Evolutionary conservation across 371 early-diverging fungal species (phyloP).

Genomic region (Lichtheimia ornata): DNA sequence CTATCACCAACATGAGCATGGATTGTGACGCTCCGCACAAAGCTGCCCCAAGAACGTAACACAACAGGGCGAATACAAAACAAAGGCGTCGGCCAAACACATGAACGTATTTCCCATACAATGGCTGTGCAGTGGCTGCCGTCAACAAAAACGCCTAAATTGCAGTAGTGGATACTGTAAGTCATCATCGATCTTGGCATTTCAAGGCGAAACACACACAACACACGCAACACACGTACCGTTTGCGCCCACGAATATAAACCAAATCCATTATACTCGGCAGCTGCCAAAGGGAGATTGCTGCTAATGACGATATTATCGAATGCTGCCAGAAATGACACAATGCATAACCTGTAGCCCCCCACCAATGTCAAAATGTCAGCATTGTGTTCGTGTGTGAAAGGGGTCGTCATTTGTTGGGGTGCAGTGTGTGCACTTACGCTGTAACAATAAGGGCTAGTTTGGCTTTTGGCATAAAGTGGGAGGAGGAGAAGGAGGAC

Average conservation of each 20-base stretch:
- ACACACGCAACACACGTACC: too few relatives aligned
- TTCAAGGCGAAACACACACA: too few relatives aligned
- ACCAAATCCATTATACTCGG: slow-evolving; percentile 41
- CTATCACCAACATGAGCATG: slow-evolving; percentile 68
- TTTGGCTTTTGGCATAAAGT: too few relatives aligned
- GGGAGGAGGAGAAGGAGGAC: too few relatives aligned
- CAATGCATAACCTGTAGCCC: slow-evolving; percentile 28
- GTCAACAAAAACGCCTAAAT: slow-evolving; percentile 45
- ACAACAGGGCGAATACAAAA: slow-evolving; percentile 58
- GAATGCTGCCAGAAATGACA: slow-evolving; percentile 44
- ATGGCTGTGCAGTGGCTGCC: slow-evolving; percentile 57
- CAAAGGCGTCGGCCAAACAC: slow-evolving; percentile 69
- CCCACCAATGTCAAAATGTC: too few relatives aligned
- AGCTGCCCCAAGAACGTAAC: slow-evolving; percentile 66
- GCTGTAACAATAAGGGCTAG: too few relatives aligned
- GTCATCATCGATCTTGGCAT: neutral
- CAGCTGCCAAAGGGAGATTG: slow-evolving; percentile 37
- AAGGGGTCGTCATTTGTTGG: too few relatives aligned
- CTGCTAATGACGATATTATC: slow-evolving; percentile 43
- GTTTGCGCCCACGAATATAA: slow-evolving; percentile 45
- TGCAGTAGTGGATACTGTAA: neutral
- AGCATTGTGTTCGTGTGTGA: too few relatives aligned
- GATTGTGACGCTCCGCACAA: slow-evolving; percentile 68
- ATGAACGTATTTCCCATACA: slow-evolving; percentile 65
- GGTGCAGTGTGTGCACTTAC: too few relatives aligned